Evolutionary conservation across 2,329 filamentous ascomycete genomes (phyloP).

Genomic region (Cryphonectria naterciae): DNA sequence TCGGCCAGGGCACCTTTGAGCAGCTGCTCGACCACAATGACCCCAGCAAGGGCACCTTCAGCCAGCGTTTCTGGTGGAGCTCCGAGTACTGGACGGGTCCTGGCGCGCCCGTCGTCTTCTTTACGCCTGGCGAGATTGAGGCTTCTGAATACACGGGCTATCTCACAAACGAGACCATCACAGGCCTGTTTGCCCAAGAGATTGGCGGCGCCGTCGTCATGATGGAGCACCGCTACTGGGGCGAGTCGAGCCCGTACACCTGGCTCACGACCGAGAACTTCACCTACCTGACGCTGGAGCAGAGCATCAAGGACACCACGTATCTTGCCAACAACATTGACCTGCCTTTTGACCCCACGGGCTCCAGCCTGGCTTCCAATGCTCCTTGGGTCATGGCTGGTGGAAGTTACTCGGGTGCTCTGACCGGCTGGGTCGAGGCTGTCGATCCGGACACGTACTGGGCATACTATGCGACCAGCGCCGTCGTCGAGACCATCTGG

Average conservation of each 20-base stretch:
- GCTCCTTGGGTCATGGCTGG: slow-evolving; percentile 61
- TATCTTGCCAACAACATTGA: slow-evolving; percentile 49
- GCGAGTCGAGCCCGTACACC: slow-evolving; percentile 43
- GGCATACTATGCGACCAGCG: slow-evolving; percentile 61
- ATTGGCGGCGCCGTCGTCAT: slow-evolving; percentile 46
- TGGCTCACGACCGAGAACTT: slow-evolving; percentile 43
- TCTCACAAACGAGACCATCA: slow-evolving; percentile 47
- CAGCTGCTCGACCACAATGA: slow-evolving; percentile 48
- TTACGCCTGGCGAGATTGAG: slow-evolving; percentile 46
- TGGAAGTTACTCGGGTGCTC: slow-evolving; percentile 59
- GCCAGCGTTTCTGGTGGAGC: slow-evolving; percentile 47
- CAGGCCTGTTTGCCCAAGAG: slow-evolving; percentile 44
- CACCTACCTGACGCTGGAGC: slow-evolving; percentile 45
- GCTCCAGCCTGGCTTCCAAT: slow-evolving; percentile 49
- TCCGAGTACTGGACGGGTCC: slow-evolving; percentile 46
- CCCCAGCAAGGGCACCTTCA: slow-evolving; percentile 46
- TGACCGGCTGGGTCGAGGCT: slow-evolving; percentile 56
- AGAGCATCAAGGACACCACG: slow-evolving; percentile 46
- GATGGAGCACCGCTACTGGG: slow-evolving; percentile 50
- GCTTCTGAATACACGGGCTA: slow-evolving; percentile 43
- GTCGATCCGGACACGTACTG: slow-evolving; percentile 60
- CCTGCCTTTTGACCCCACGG: slow-evolving; percentile 53
- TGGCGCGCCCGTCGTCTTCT: slow-evolving; percentile 45
- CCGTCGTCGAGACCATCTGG: slow-evolving; percentile 55
- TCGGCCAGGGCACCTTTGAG: slow-evolving; percentile 41